Evolutionary conservation across 108 stramenopile genomes (phyloP).

Genomic region (Skeletonema menzelii): DNA sequence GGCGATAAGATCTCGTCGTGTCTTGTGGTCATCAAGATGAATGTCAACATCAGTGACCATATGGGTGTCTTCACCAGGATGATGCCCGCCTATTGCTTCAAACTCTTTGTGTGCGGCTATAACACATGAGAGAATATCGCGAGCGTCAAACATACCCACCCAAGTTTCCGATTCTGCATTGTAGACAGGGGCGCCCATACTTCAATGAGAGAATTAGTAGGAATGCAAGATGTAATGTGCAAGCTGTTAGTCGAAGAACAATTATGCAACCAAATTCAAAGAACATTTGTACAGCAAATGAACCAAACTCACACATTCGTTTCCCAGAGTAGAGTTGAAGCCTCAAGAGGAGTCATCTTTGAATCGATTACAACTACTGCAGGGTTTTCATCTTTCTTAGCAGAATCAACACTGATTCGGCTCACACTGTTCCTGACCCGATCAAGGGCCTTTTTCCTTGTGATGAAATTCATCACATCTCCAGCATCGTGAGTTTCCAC

Average conservation of each 20-base stretch:
- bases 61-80: slow-evolving; percentile 32
- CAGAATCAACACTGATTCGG: not conserved
- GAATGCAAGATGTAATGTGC: not conserved
- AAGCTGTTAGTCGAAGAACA: not conserved
- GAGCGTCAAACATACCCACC: slow-evolving; percentile 57
- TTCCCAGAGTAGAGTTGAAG: slow-evolving; percentile 50
- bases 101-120: slow-evolving; percentile 45
- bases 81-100: slow-evolving; percentile 26
- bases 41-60: slow-evolving; percentile 27
- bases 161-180: slow-evolving; percentile 39
- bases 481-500: slow-evolving; percentile 27
- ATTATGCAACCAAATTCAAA: not conserved
- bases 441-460: slow-evolving; percentile 19
- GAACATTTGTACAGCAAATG: not conserved
- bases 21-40: slow-evolving; percentile 20
- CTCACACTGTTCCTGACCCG: not conserved
- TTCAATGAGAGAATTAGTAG: not conserved
- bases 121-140: slow-evolving; percentile 54
- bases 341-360: slow-evolving; percentile 50
- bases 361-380: slow-evolving; percentile 52
- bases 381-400: slow-evolving; percentile 2
- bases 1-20: slow-evolving; percentile 40
- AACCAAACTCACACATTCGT: slow-evolving; percentile 26
- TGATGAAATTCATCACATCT: slow-evolving; percentile 41
- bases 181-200: slow-evolving; percentile 56